Conservation (phyloP, 495 filamentous ascomycete species). For the Hypoxylon subgilvum region DNA sequence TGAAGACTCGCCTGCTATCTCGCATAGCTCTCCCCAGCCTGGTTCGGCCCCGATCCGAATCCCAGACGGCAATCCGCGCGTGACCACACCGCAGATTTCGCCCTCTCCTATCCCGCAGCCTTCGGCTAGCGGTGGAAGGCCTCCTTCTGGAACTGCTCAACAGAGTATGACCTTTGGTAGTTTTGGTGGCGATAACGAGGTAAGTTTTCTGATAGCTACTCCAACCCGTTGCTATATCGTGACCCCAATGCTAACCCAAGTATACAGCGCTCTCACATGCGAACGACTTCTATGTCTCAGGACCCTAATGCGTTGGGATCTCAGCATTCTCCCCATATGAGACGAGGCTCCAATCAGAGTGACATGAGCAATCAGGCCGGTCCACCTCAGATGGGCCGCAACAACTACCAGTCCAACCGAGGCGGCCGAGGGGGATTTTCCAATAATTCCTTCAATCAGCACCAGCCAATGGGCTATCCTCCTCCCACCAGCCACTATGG, state of each 20-base stretch:
- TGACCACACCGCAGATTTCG: conserved; percentile 75
- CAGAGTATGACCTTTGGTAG: conserved; percentile 80
- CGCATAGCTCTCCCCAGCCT: conserved; percentile 63
- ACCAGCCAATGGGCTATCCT: conserved; percentile 71
- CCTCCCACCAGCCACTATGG: conserved; percentile 69
- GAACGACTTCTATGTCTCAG: conserved; percentile 59
- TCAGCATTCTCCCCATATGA: conserved; percentile 70
- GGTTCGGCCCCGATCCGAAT: conserved; percentile 69
- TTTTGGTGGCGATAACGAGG: conserved; percentile 74
- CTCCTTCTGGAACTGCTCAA: conserved; percentile 71
- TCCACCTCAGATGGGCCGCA: conserved; percentile 53
- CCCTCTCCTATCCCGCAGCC: conserved; percentile 90
- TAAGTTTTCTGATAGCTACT: too few relatives aligned
- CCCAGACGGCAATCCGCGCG: conserved; percentile 66
- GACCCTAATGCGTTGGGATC: conserved; percentile 64
- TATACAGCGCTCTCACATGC: conserved; percentile 61
- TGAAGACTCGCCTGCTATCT: conserved; percentile 72
- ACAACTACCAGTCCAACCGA: conserved; percentile 56
- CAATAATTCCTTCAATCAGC: conserved; percentile 65
- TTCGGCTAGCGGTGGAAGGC: conserved; percentile 82
- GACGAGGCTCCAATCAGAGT: conserved; percentile 79
- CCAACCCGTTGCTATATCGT: too few relatives aligned
- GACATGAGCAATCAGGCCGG: conserved; percentile 71
- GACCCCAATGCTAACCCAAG: conserved; percentile 48
- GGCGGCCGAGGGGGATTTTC: conserved; percentile 69